A percentile compares a stretch with the other conserved stretches of the same genome.
phyloP scores from a whole-genome alignment of 148 eudicot species.

The Silene uniflora region DNA sequence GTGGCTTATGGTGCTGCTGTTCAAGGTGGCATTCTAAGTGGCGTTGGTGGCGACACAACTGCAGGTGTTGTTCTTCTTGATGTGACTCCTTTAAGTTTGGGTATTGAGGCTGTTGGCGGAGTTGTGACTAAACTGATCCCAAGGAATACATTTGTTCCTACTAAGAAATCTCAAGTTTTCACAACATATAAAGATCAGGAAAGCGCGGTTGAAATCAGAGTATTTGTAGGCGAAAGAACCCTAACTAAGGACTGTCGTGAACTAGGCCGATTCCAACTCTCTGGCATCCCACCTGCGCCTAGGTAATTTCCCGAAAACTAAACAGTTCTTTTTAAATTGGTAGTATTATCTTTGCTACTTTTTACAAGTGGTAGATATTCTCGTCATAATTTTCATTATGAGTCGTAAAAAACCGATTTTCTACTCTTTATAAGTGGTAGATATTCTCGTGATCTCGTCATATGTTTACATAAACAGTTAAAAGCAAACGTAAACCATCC shows the following conservation, averaged over 20 bases:
- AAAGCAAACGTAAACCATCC: too few species aligned
- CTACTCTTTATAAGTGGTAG: too few species aligned
- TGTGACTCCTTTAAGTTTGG: conserved; percentile 58
- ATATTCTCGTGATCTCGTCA: too few species aligned
- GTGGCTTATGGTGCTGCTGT: conserved; percentile 55
- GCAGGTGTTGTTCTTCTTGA: conserved; percentile 48
- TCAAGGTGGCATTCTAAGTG: conserved; percentile 50
- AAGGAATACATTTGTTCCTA: conserved; percentile 50
- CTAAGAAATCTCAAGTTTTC: conserved; percentile 55
- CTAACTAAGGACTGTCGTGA: conserved; percentile 55
- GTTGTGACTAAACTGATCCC: conserved; percentile 70
- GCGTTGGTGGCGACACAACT: conserved; percentile 44
- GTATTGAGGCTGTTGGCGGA: conserved; percentile 60
- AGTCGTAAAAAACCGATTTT: background rate
- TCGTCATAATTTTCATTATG: background rate
- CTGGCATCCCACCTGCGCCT: conserved; percentile 67
- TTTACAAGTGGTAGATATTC: too few species aligned
- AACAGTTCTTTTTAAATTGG: background rate
- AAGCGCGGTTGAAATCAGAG: conserved; percentile 44
- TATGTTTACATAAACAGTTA: too few species aligned
- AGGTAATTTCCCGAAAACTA: conserved; percentile 30
- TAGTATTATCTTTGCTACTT: too few species aligned
- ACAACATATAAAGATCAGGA: conserved; percentile 58
- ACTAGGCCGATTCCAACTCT: conserved; percentile 46
- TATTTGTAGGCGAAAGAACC: conserved; percentile 57